These are phyloP conservation scores for Russula griseocarnosa DNA, from an alignment of 768 basidiomycete species.

Conservation along the genomic window DNA sequence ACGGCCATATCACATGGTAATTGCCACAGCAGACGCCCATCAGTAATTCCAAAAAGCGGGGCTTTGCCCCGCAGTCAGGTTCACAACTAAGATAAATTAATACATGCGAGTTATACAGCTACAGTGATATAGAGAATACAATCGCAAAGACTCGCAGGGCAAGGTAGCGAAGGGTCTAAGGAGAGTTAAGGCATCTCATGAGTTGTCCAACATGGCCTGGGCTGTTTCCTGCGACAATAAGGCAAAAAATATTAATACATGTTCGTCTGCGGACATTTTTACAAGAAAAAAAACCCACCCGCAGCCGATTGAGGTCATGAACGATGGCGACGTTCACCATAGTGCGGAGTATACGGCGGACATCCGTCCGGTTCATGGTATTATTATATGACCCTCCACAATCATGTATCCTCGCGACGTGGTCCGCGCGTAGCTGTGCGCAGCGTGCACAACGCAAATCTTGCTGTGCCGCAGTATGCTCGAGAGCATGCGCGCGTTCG, in stretches of 20 bases:
- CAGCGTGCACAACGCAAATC: constrained; percentile 88
- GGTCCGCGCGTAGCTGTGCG: constrained; percentile 86
- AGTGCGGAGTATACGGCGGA: constrained; percentile 67
- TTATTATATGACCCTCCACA: constrained; percentile 85
- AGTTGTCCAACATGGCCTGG: constrained; percentile 21
- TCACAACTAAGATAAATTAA: background rate
- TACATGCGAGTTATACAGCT: background rate
- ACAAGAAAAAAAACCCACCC: constrained; percentile 40
- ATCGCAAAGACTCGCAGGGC: background rate
- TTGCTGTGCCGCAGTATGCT: constrained; percentile 78
- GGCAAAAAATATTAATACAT: background rate
- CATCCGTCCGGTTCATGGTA: constrained; percentile 68
- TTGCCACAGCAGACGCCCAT: no score
- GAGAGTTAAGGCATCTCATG: constrained; percentile 3
- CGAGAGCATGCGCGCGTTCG: constrained; percentile 63
- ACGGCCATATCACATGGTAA: no score
- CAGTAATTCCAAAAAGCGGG: no score
- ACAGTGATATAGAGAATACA: constrained; percentile 2
- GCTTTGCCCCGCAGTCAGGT: background rate
- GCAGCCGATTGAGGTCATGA: constrained; percentile 63
- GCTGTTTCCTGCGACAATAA: constrained; percentile 20
- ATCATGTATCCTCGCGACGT: constrained; percentile 75
- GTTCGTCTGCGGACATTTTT: background rate
- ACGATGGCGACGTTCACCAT: constrained; percentile 79
- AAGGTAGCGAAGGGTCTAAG: background rate